These are phyloP conservation scores for Prunus davidiana DNA, from an alignment of 306 rosid species.

Conservation along the genomic window DNA sequence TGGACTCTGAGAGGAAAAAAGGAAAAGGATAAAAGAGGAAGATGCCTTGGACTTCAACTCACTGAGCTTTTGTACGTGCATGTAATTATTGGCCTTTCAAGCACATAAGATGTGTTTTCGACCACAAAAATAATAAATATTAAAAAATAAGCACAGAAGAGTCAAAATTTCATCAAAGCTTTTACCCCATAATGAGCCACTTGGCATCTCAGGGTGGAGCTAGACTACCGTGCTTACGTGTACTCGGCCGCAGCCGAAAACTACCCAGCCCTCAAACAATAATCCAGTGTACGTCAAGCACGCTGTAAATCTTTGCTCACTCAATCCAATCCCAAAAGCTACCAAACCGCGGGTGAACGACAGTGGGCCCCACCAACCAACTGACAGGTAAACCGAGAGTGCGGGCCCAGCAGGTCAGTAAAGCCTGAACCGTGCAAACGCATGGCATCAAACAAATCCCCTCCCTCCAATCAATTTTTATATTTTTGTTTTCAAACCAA, in stretches of 20 bases:
- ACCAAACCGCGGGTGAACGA: background rate
- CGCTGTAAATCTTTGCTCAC: conserved; percentile 4
- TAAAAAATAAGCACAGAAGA: no score
- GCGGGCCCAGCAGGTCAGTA: conserved; percentile 15
- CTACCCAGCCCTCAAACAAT: background rate
- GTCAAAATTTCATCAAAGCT: background rate
- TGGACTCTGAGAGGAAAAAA: no score
- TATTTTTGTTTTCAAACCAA: background rate
- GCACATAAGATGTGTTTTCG: background rate
- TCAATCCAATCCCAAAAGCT: conserved; percentile 2
- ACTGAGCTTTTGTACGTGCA: conserved; percentile 7
- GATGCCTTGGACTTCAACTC: background rate
- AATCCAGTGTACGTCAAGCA: conserved; percentile 3
- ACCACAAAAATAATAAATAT: no score
- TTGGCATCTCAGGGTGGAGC: background rate
- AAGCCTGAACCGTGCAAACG: background rate
- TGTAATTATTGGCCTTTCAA: background rate
- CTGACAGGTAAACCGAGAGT: conserved; percentile 3
- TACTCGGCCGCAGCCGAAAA: conserved; percentile 3
- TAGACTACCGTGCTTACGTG: conserved; percentile 8
- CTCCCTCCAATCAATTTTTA: background rate
- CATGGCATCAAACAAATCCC: background rate
- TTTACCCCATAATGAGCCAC: background rate
- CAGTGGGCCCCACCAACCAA: conserved; percentile 34
- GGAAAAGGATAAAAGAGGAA: no score